Percentiles rank a stretch among this genome's conserved stretches.
phyloP scores from a whole-genome alignment of 306 rosid genomes.

The Lagenaria siceraria region DNA sequence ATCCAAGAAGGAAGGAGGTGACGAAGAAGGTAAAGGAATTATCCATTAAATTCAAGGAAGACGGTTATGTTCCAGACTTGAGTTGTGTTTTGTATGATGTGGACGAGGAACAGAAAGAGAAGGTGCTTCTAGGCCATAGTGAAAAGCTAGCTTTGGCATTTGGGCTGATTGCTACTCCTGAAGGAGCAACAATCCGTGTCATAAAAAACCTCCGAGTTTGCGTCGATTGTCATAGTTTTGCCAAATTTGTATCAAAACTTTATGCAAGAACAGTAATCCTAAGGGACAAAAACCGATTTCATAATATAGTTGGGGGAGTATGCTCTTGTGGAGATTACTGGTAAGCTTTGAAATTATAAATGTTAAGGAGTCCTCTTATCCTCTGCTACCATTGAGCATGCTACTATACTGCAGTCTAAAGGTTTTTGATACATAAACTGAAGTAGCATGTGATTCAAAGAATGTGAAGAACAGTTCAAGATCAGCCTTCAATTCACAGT shows the following conservation, averaged over 20 bases:
- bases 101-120: slow-evolving; percentile 89
- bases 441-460: background rate
- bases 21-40: slow-evolving; percentile 49
- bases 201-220: slow-evolving; percentile 80
- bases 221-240: slow-evolving; percentile 89
- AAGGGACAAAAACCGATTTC: slow-evolving; percentile 71
- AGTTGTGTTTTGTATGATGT: slow-evolving; percentile 72
- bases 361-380: background rate
- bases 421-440: background rate
- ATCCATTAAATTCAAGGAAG: slow-evolving; percentile 47
- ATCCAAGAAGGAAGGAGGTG: slow-evolving; percentile 76
- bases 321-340: slow-evolving; percentile 87
- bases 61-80: slow-evolving; percentile 65
- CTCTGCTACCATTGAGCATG: background rate
- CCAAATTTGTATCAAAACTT: slow-evolving; percentile 47
- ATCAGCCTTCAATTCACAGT: background rate
- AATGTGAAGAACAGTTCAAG: background rate
- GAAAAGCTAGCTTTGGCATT: slow-evolving; percentile 76
- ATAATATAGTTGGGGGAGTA: slow-evolving; percentile 54
- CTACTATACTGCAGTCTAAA: background rate
- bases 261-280: slow-evolving; percentile 50
- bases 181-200: slow-evolving; percentile 40
- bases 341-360: slow-evolving; percentile 21
- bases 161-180: slow-evolving; percentile 52
- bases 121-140: slow-evolving; percentile 65